These are phyloP conservation scores for Podaxis sp. DNA, from an alignment of 768 basidiomycete species.

Conservation along the genomic window DNA sequence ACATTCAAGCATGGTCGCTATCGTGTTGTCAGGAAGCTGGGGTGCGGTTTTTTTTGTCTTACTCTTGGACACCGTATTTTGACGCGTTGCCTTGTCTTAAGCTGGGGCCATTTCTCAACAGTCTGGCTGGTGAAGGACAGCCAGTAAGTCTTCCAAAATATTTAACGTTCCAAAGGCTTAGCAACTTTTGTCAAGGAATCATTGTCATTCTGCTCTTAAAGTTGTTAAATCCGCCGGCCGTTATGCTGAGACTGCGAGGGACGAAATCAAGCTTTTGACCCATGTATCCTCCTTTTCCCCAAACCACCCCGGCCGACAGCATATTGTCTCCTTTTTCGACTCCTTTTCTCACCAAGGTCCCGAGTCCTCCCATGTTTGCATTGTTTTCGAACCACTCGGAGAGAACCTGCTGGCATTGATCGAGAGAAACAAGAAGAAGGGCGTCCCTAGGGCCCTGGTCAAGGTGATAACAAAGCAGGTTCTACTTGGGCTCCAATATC, in stretches of 20 bases:
- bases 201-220: slow-evolving; percentile 86
- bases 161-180: slow-evolving; percentile 5
- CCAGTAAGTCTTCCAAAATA: slow-evolving; percentile 47
- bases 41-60: slow-evolving; percentile 42
- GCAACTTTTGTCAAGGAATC: slow-evolving; percentile 44
- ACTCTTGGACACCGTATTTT: slow-evolving; percentile 22
- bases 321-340: slow-evolving; percentile 89
- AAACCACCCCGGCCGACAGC: slow-evolving; percentile 73
- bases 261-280: slow-evolving; percentile 91
- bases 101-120: slow-evolving; percentile 95
- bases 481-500: slow-evolving; percentile 85
- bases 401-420: slow-evolving; percentile 76
- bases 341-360: slow-evolving; percentile 79
- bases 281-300: slow-evolving; percentile 71
- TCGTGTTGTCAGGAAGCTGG: slow-evolving; percentile 85
- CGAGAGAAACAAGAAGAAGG: slow-evolving; percentile 78
- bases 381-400: slow-evolving; percentile 86
- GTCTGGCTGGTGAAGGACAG: slow-evolving; percentile 88
- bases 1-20: slow-evolving; percentile 85
- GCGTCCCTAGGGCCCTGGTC: slow-evolving; percentile 79
- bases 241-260: slow-evolving; percentile 94
- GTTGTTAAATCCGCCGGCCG: slow-evolving; percentile 93
- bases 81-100: slow-evolving; percentile 27
- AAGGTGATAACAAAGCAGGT: slow-evolving; percentile 86
- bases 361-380: slow-evolving; percentile 80